Evolutionary conservation across 2,329 filamentous ascomycete genomes (phyloP).

Genomic region (Aspergillus hortae): DNA sequence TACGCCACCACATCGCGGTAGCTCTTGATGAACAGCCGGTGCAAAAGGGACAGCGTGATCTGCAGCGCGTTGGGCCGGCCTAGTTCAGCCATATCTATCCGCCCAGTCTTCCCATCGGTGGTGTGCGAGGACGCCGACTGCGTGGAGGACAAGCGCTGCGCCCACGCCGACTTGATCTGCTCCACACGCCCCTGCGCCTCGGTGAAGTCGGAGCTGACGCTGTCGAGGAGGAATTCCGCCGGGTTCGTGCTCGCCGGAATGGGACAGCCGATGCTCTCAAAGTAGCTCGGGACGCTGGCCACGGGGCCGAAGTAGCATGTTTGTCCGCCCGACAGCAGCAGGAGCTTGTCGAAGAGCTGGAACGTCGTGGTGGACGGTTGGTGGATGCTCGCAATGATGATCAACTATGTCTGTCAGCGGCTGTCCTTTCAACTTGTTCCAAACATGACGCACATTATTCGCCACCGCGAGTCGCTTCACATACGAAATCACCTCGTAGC

Average conservation of each 20-base stretch:
- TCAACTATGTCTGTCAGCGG: conserved; percentile 48
- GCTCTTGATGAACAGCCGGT: conserved; percentile 77
- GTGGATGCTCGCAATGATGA: conserved; percentile 79
- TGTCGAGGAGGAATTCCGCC: conserved; percentile 74
- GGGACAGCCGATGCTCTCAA: conserved; percentile 56
- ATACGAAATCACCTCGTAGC: conserved; percentile 72
- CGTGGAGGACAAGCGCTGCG: conserved; percentile 28
- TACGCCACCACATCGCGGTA: conserved; percentile 83
- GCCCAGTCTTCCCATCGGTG: conserved; percentile 21
- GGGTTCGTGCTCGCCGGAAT: conserved; percentile 72
- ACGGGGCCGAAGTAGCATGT: conserved; percentile 71
- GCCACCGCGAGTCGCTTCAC: conserved; percentile 63
- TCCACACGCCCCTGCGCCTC: conserved; percentile 50
- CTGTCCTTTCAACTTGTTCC: too few species aligned
- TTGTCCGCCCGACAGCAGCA: conserved; percentile 67
- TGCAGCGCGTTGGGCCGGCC: conserved; percentile 44
- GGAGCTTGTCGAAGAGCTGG: conserved; percentile 73
- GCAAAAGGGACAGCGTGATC: conserved; percentile 64
- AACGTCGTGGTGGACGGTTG: conserved; percentile 80
- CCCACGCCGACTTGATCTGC: conserved; percentile 56
- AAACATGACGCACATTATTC: conserved; percentile 52
- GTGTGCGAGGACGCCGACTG: conserved; percentile 24
- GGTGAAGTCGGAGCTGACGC: conserved; percentile 74
- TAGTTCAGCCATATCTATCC: conserved; percentile 16
- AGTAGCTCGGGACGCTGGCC: conserved; percentile 58